Conservation (phyloP, 2,329 filamentous ascomycete species). For the Trichoderma koningiopsis region DNA sequence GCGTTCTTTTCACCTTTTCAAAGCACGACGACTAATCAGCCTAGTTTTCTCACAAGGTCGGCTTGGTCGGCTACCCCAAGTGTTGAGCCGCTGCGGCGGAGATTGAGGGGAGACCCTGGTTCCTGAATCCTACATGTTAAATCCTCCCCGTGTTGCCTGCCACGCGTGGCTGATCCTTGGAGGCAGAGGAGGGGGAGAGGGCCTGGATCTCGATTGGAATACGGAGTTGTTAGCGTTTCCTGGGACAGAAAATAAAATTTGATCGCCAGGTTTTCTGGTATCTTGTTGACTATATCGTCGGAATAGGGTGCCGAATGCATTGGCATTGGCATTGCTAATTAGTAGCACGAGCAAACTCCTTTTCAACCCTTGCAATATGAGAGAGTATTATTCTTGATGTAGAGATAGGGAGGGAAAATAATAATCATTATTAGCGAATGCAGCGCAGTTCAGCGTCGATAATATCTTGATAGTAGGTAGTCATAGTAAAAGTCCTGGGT, state of each 20-base stretch:
- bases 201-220: constrained; percentile 1
- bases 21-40: background rate
- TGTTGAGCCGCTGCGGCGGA: background rate
- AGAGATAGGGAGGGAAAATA: background rate
- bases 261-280: background rate
- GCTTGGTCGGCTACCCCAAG: background rate
- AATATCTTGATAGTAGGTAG: background rate
- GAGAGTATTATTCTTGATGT: background rate
- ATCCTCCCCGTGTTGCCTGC: constrained; percentile 4
- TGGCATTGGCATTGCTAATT: background rate
- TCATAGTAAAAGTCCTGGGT: constrained; percentile 20
- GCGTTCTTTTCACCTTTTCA: background rate
- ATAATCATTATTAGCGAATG: background rate
- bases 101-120: background rate
- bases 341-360: background rate
- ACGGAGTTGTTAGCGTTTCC: background rate
- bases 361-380: background rate
- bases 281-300: background rate
- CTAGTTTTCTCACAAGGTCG: background rate
- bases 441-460: constrained; percentile 3
- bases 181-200: background rate
- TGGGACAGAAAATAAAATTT: background rate
- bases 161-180: constrained; percentile 4
- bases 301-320: background rate
- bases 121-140: background rate